Base-by-base conservation (phyloP, 2,329 filamentous ascomycete genomes). In the Colletotrichum somersetense region DNA sequence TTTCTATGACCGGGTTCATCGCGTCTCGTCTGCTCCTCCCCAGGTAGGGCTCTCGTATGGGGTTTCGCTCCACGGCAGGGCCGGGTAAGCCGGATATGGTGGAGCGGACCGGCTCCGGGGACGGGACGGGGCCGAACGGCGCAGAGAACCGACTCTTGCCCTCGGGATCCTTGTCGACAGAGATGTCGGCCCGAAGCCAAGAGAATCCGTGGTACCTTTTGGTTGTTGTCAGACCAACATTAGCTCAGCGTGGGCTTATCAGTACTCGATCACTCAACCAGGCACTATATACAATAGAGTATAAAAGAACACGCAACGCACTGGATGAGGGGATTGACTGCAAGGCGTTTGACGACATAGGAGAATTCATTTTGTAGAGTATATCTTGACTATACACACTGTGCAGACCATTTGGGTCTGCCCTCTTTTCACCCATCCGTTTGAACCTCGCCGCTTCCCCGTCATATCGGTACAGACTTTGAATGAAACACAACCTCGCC, bases 321-420 rank as follows among this genome's bases (percentile, higher is more conserved):
- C 11, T 35, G 18, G 26, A 40, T 0, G 6, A 23, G 5, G 7
- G 20, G 35, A 10, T 11, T 40, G n/a, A 26, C n/a, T 3, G 12
- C 5, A 18, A 23, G 3, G 35, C 33, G 3, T n/a, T 23, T 52
- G 40, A n/a, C n/a, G 61, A 72, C 70, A 70, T 57, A 70, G 53
- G 66, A 70, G 53, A 72, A 59, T 55, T 35, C 59, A 59, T 72
- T 65, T 61, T 64, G 62, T 56, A 64, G 55, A 72, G 52, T 68
- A 70, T 56, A 57, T 72, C 53, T 53, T 72, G 66, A 59, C 66
- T 70, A 61, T 72, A 50, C 66, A 72, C 70, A 65, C 26, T 26
- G 11, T 11, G 59, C 59, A 64, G 48, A 61, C 52, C 48, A 14
- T 38, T 26, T 18, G 12, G 16, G 55, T 42, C 50, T 42, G 56